Conservation (phyloP, 352 stramenopile species). For the Pythium monospermum region DNA sequence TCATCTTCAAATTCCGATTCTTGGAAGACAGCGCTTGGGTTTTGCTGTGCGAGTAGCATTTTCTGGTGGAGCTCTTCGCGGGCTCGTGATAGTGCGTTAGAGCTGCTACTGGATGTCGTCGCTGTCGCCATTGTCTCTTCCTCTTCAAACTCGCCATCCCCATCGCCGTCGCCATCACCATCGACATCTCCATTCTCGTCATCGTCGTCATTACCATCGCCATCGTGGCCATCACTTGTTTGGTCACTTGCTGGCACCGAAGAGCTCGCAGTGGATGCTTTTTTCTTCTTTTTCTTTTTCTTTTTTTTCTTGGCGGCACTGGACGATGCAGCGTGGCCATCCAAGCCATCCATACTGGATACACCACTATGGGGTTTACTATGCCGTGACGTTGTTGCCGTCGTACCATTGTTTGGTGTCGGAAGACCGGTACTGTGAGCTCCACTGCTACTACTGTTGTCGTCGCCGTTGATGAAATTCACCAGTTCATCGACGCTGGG, state of each 20-base stretch:
- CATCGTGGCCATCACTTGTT: constrained; percentile 17
- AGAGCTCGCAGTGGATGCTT: constrained; percentile 15
- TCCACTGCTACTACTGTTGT: constrained; percentile 22
- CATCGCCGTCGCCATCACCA: background rate
- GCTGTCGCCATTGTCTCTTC: background rate
- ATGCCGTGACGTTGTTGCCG: constrained; percentile 21
- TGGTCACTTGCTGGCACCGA: constrained; percentile 7
- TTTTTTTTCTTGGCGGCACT: constrained; percentile 62
- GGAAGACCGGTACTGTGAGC: too few relatives aligned
- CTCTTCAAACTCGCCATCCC: background rate
- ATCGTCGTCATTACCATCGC: constrained; percentile 9
- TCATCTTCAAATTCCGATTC: constrained; percentile 83
- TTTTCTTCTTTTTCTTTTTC: constrained; percentile 76
- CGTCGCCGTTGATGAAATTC: constrained; percentile 74
- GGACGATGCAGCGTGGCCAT: background rate
- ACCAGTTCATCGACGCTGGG: constrained; percentile 78
- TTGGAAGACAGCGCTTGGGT: constrained; percentile 73
- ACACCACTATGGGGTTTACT: constrained; percentile 16
- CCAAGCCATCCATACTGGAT: constrained; percentile 17
- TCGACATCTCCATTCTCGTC: constrained; percentile 1
- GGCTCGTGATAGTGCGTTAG: background rate
- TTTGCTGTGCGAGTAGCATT: constrained; percentile 56
- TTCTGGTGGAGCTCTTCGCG: constrained; percentile 42
- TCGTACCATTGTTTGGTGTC: constrained; percentile 5
- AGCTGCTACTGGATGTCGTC: too few relatives aligned